Evolutionary conservation across 495 filamentous ascomycete species (phyloP).

Genomic region (Neurospora sp.): DNA sequence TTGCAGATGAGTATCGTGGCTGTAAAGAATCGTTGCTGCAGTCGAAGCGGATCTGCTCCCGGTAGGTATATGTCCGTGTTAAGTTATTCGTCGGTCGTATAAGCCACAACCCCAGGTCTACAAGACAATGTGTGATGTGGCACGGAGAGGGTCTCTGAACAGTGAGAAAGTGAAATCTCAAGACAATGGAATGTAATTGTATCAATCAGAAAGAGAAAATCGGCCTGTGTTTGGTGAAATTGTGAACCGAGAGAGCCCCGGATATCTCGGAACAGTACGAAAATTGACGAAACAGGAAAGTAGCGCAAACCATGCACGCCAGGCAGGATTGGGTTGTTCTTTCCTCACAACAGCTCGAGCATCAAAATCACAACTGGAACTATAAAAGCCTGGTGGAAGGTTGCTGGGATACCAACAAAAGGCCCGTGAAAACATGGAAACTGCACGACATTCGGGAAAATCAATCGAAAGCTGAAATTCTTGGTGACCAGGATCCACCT

Average conservation of each 20-base stretch:
- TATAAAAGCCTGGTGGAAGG: background rate
- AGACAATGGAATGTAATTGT: background rate
- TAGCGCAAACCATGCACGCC: background rate
- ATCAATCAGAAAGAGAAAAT: background rate
- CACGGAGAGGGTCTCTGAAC: background rate
- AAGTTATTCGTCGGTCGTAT: background rate
- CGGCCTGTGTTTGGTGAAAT: background rate
- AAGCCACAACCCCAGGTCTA: background rate
- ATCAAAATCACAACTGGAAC: background rate
- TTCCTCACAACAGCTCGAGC: background rate
- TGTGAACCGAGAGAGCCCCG: background rate
- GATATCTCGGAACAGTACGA: background rate
- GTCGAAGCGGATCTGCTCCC: background rate
- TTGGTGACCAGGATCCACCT: background rate
- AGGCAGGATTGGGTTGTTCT: background rate
- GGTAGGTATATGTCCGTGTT: background rate
- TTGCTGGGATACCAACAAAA: background rate
- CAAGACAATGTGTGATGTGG: background rate
- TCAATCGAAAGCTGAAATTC: background rate
- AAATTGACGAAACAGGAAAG: background rate
- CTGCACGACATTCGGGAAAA: background rate
- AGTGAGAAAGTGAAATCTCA: background rate
- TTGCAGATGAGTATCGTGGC: background rate
- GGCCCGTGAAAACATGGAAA: background rate
- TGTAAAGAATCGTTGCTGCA: background rate